Conservation (phyloP, 2,329 filamentous ascomycete genomes). For the Calonectria pseudoturangicola region DNA sequence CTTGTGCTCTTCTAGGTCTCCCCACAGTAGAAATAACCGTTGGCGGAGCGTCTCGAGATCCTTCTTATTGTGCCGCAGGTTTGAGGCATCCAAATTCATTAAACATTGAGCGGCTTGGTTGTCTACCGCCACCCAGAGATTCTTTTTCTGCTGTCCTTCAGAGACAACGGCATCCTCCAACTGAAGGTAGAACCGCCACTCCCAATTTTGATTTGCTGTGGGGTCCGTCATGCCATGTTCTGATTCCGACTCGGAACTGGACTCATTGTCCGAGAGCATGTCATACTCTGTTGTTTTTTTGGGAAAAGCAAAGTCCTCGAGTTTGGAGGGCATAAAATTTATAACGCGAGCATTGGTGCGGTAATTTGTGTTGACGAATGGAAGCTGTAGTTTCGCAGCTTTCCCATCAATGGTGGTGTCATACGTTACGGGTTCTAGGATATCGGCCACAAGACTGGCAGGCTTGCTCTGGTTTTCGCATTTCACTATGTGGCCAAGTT, state of each 20-base stretch:
- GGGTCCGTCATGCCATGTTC: slow-evolving; percentile 51
- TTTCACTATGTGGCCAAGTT: slow-evolving; percentile 61
- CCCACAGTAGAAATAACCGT: slow-evolving; percentile 88
- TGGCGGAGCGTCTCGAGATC: slow-evolving; percentile 76
- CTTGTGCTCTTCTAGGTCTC: slow-evolving; percentile 86
- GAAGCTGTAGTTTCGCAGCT: slow-evolving; percentile 67
- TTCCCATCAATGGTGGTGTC: slow-evolving; percentile 65
- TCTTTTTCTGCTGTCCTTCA: slow-evolving; percentile 61
- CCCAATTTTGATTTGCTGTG: slow-evolving; percentile 72
- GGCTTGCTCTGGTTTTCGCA: slow-evolving; percentile 65
- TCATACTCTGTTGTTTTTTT: slow-evolving; percentile 67
- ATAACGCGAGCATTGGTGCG: slow-evolving; percentile 83
- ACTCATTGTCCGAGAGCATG: slow-evolving; percentile 66
- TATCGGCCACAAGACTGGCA: slow-evolving; percentile 60
- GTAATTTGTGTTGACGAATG: slow-evolving; percentile 85
- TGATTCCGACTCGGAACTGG: slow-evolving; percentile 53
- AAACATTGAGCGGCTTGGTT: slow-evolving; percentile 72
- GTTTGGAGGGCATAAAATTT: slow-evolving; percentile 82
- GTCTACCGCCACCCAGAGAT: slow-evolving; percentile 81
- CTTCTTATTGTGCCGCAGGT: slow-evolving; percentile 72
- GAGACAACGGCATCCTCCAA: slow-evolving; percentile 79
- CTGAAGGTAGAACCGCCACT: slow-evolving; percentile 89
- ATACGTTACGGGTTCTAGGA: slow-evolving; percentile 64
- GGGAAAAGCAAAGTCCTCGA: slow-evolving; percentile 82
- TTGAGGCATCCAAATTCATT: slow-evolving; percentile 67